Evolutionary conservation across 768 basidiomycete genomes (phyloP).

Genomic region (Mycena galopus): DNA sequence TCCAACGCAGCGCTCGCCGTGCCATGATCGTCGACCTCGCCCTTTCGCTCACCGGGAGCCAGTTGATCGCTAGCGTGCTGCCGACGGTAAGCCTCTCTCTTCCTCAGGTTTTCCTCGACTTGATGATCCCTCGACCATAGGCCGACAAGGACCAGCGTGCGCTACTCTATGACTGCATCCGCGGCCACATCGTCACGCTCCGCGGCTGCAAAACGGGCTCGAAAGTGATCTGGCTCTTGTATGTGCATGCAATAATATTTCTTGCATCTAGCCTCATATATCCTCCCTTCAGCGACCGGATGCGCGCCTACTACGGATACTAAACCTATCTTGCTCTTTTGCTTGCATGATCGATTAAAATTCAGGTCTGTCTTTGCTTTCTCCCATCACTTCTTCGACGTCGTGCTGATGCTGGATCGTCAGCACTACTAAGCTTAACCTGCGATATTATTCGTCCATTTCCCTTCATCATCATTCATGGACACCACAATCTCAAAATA

Average conservation of each 20-base stretch:
- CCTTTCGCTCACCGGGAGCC: conserved; percentile 85
- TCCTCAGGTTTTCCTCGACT: conserved; percentile 1
- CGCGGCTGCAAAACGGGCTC: conserved; percentile 92
- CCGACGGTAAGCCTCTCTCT: conserved; percentile 69
- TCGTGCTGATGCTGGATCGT: neutral
- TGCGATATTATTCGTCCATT: conserved; percentile 12
- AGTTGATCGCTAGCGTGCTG: conserved; percentile 84
- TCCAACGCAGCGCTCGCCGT: conserved; percentile 64
- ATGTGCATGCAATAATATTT: conserved; percentile 36
- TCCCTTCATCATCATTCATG: conserved; percentile 2
- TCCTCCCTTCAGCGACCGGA: conserved; percentile 61
- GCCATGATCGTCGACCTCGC: conserved; percentile 92
- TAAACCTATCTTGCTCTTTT: conserved; percentile 43
- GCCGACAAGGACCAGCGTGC: conserved; percentile 90
- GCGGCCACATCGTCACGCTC: conserved; percentile 85
- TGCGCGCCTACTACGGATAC: conserved; percentile 78
- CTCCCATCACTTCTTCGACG: neutral
- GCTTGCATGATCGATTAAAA: conserved; percentile 44
- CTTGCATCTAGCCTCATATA: neutral
- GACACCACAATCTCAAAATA: neutral
- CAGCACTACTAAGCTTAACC: neutral
- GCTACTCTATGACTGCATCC: conserved; percentile 85
- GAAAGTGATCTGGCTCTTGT: conserved; percentile 92
- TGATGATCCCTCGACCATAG: conserved; percentile 50
- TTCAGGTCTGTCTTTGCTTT: conserved; percentile 36